phyloP scores from a whole-genome alignment of 2,329 filamentous ascomycete genomes.

The Plectosphaerella plurivora region DNA sequence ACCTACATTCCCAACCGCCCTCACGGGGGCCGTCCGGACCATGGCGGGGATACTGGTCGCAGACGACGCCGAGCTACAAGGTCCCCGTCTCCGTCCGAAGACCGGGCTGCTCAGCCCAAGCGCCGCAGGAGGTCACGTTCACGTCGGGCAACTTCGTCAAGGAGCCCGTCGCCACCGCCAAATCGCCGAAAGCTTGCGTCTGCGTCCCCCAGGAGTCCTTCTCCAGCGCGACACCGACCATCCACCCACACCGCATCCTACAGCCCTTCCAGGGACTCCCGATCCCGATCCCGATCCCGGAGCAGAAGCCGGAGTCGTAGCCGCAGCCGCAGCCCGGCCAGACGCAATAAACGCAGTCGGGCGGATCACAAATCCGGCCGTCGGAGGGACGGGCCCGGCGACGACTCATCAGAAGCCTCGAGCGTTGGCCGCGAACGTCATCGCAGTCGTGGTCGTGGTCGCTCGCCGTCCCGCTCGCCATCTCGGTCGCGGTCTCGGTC shows the following conservation, averaged over 20 bases:
- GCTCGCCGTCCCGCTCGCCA: conserved; percentile 1
- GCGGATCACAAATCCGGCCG: neutral
- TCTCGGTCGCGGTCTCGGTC: conserved; percentile 3
- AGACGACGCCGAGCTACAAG: conserved; percentile 23
- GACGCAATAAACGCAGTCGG: conserved; percentile 13
- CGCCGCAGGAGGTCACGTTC: conserved; percentile 22
- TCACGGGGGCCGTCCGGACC: conserved; percentile 29
- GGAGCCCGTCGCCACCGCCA: conserved; percentile 33
- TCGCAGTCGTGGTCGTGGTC: neutral
- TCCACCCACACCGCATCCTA: conserved; percentile 22
- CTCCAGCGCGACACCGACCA: conserved; percentile 10
- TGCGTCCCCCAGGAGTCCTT: conserved; percentile 26
- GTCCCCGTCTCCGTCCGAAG: conserved; percentile 31
- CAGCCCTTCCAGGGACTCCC: conserved; percentile 32
- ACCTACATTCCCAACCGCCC: conserved; percentile 49
- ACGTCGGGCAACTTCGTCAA: conserved; percentile 8
- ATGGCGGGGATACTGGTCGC: conserved; percentile 35
- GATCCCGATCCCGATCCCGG: conserved; percentile 19
- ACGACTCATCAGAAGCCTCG: neutral
- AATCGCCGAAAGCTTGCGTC: conserved; percentile 48
- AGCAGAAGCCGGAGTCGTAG: no score
- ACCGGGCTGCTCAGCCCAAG: conserved; percentile 18
- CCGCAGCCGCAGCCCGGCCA: conserved; percentile 23
- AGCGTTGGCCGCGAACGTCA: neutral
- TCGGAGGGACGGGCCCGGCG: neutral